A percentile compares a stretch with the other conserved stretches of the same genome.
Evolutionary conservation across 2,329 filamentous ascomycete genomes (phyloP).

Genomic region (Aspergillus aculeatinus): DNA sequence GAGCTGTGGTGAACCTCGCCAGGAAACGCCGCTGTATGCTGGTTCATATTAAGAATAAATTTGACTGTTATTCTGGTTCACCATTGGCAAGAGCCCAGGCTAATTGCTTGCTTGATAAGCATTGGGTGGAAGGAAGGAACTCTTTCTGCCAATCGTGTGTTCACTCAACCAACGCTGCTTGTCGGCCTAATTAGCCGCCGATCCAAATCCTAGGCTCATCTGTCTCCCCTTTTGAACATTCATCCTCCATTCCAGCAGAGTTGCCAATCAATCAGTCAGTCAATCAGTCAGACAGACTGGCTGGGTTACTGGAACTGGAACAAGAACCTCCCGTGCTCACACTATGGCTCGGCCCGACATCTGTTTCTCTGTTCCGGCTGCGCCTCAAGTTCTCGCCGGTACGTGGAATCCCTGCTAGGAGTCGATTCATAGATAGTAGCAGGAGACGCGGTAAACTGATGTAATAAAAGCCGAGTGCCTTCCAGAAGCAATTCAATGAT

Average conservation of each 20-base stretch:
- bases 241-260: not conserved
- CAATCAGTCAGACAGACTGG: not conserved
- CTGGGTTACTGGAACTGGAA: not conserved
- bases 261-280: not conserved
- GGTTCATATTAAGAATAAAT: not conserved
- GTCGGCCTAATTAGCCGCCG: not conserved
- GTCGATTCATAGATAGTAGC: not conserved
- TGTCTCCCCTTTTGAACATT: not conserved
- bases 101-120: not conserved
- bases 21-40: not conserved
- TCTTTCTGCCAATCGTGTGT: not conserved
- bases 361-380: not conserved
- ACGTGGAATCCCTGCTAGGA: not conserved
- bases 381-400: not conserved
- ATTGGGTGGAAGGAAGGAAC: not conserved
- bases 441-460: not conserved
- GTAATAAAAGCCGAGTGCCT: not conserved
- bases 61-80: not conserved
- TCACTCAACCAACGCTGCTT: not conserved
- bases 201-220: not conserved
- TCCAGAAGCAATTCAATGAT: not conserved
- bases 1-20: not conserved
- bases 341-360: slow-evolving; percentile 20
- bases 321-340: not conserved
- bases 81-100: not conserved